Evolutionary conservation across 2,329 filamentous ascomycete species (phyloP).

Genomic region (Aspergillus pseudoviridinutans): DNA sequence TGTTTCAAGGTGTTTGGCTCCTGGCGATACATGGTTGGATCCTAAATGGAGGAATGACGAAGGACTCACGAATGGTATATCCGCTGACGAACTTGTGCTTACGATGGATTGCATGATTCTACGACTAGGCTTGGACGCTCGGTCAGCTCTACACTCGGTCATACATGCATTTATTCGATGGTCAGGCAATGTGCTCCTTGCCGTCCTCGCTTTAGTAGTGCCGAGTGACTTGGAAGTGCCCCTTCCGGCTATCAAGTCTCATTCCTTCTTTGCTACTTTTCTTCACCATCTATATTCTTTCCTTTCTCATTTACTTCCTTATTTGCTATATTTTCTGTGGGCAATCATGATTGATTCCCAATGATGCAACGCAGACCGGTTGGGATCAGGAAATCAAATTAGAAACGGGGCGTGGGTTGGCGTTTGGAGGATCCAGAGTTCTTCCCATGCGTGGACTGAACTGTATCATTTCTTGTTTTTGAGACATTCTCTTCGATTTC

Average conservation of each 20-base stretch:
- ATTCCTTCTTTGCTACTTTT: not conserved
- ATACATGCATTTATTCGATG: not conserved
- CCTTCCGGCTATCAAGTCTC: slow-evolving; percentile 2
- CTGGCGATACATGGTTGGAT: slow-evolving; percentile 9
- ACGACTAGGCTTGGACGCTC: slow-evolving; percentile 19
- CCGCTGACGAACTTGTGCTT: slow-evolving; percentile 22
- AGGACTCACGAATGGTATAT: slow-evolving; percentile 25
- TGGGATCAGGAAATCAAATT: slow-evolving; percentile 8
- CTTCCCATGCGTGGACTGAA: not conserved
- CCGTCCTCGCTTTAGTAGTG: not conserved
- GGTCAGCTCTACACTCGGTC: not conserved
- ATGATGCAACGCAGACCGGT: slow-evolving; percentile 5
- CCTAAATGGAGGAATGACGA: slow-evolving; percentile 10
- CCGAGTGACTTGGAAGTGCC: not conserved
- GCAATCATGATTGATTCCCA: not conserved
- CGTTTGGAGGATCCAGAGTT: slow-evolving; percentile 9
- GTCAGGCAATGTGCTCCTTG: too few species aligned
- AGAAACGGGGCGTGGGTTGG: slow-evolving; percentile 15
- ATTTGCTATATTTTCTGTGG: slow-evolving; percentile 1
- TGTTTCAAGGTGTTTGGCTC: slow-evolving; percentile 14
- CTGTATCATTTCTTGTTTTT: slow-evolving; percentile 1
- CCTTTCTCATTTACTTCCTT: slow-evolving; percentile 4
- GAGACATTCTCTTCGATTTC: slow-evolving; percentile 3
- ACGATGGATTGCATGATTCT: slow-evolving; percentile 27
- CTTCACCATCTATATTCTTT: not conserved